Evolutionary conservation across 169 alveolate genomes (phyloP), one percentile per base, ranked within the genome.

Genomic region (Perkinsus marinus): DNA sequence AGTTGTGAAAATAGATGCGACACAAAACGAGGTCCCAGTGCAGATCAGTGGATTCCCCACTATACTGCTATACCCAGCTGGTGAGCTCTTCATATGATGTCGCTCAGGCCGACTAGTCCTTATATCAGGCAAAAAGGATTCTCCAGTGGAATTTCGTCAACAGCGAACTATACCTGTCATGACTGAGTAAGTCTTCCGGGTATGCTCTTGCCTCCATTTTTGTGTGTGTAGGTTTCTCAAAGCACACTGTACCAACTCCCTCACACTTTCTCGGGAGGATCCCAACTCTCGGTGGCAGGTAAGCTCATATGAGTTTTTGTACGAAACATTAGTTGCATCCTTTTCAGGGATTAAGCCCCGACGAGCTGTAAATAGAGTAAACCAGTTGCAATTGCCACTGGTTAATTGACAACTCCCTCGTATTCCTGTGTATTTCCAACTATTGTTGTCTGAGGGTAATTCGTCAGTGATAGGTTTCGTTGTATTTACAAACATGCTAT

Each of bases 1-100:
- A 68, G 91, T 93, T n/a, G 94, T 93, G 5, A 93, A 93, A 47
- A 91, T 93, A n/a, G 94, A 93, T 91, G 94, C 93, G 30, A 91
- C 94, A 41, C 94, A 93, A 47, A 93, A 93, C 7, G 94, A 93
- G 34, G 93, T 93, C 57, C 92, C 89, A n/a, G 92, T 93, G 22
- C 94, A 93, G 39, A 68, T 93, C 57, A 39, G 90, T 26, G 94
- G 94, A 0, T 93, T 89, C 68, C 94, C 94, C 7, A 43, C 94
- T 0, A 69, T 93, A 13, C 39, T 93, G 39, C 89, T 93, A 6
- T 93, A 89, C 43, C 89, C 46, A 13, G 89, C 91, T 39, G 92
- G 90, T 22, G 37, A 36, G 79, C 34, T 19, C 37, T 57, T 7
- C 36, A 0, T 30, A 2, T 57, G 7, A 13, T 41, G 19, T 13